Conservation (phyloP, 208 protist species). For the Leishmania arabica region DNA sequence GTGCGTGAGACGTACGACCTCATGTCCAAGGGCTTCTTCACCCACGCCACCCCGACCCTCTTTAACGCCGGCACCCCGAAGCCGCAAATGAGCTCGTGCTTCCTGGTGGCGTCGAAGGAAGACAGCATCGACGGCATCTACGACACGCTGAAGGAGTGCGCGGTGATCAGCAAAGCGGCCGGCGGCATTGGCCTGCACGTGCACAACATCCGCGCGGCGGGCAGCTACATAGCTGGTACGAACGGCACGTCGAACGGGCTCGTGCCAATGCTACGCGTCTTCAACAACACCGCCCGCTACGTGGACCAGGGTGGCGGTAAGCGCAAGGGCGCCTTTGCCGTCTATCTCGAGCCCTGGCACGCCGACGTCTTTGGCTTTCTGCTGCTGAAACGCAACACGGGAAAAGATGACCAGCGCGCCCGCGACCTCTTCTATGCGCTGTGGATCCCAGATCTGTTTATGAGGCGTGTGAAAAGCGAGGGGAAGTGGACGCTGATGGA, state of each 20-base stretch:
- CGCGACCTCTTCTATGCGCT: slow-evolving; percentile 99
- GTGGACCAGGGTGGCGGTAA: slow-evolving; percentile 98
- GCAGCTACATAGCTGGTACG: slow-evolving; percentile 98
- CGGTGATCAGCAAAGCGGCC: slow-evolving; percentile 97
- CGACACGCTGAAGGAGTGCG: slow-evolving; percentile 98
- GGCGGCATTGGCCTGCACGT: slow-evolving; percentile 98
- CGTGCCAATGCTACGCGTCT: slow-evolving; percentile 99
- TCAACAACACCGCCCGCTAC: slow-evolving; percentile 99
- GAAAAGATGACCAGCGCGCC: slow-evolving; percentile 97
- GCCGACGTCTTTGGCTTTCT: slow-evolving; percentile 98
- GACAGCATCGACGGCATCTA: slow-evolving; percentile 99
- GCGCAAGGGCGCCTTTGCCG: slow-evolving; percentile 98
- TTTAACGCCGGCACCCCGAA: slow-evolving; percentile 97
- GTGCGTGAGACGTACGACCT: slow-evolving; percentile 97
- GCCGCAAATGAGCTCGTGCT: slow-evolving; percentile 98
- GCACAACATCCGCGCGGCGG: slow-evolving; percentile 96
- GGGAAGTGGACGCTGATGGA: slow-evolving; percentile 98
- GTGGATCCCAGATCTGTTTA: slow-evolving; percentile 99
- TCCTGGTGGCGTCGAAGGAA: slow-evolving; percentile 98
- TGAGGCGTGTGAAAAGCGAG: slow-evolving; percentile 97
- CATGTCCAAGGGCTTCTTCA: slow-evolving; percentile 96
- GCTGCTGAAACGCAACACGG: slow-evolving; percentile 97
- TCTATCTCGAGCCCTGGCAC: slow-evolving; percentile 99
- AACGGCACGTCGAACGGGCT: slow-evolving; percentile 98
- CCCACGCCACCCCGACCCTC: slow-evolving; percentile 98